Percentiles rank a stretch among this genome's conserved stretches.
These are phyloP conservation scores for Annulohypoxylon truncatum DNA, from an alignment of 2,329 filamentous ascomycete species.

Conservation along the genomic window DNA sequence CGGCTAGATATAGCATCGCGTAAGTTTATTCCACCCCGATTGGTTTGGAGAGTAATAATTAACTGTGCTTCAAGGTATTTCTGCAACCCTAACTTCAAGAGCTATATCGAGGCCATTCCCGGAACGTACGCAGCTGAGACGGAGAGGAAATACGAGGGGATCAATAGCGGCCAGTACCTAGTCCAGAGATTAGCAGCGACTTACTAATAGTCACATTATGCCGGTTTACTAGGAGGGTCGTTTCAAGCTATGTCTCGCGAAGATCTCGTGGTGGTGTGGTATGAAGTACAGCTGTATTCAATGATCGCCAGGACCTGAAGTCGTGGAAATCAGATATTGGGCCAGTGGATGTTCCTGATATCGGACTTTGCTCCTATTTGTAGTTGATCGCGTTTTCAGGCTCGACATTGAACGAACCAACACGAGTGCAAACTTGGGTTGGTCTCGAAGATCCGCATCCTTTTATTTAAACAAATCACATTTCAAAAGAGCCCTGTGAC, in stretches of 20 bases:
- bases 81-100: slow-evolving; percentile 85
- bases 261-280: slow-evolving; percentile 11
- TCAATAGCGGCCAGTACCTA: slow-evolving; percentile 85
- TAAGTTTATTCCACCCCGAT: slow-evolving; percentile 57
- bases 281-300: slow-evolving; percentile 10
- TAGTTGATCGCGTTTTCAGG: not conserved
- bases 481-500: not conserved
- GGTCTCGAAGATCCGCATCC: not conserved
- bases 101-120: slow-evolving; percentile 81
- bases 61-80: slow-evolving; percentile 71
- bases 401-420: slow-evolving; percentile 21
- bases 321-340: slow-evolving; percentile 32
- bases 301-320: slow-evolving; percentile 11
- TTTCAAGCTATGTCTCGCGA: slow-evolving; percentile 7
- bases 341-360: slow-evolving; percentile 1
- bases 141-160: slow-evolving; percentile 81
- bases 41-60: not conserved
- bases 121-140: slow-evolving; percentile 74
- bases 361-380: slow-evolving; percentile 22
- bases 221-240: not conserved
- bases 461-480: slow-evolving; percentile 1
- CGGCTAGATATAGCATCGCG: slow-evolving; percentile 86
- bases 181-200: slow-evolving; percentile 82
- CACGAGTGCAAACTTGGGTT: slow-evolving; percentile 4
- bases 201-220: slow-evolving; percentile 60